Evolutionary conservation across 331 rosid genomes (phyloP), one percentile per base, ranked within the genome.

Genomic region (Acacia pycnantha): DNA sequence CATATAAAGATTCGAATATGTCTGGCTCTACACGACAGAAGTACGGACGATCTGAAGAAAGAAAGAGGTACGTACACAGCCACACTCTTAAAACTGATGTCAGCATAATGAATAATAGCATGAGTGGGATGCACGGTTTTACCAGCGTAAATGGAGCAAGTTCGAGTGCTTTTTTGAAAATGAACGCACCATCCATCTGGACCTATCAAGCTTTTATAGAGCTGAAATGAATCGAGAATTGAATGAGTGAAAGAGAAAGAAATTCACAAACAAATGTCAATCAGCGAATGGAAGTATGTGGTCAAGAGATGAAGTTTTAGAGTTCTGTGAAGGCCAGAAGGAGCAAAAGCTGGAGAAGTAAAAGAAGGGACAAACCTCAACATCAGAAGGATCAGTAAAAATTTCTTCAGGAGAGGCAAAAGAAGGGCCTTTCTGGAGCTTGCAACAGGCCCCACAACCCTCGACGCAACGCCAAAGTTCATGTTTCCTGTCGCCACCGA

Each of bases 361-460:
- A 58, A 41, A 40, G 31, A 54, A 11, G 37, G 24, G 70, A 2
- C 27, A 43, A n/a, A 95, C 98, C 95, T 90, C 84, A 78, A 90
- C 64, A 51, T 95, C 91, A 9, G 88, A 84, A 77, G 94, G 82
- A 77, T 92, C 87, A 0, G 67, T 75, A 86, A 95, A 90, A 75
- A 90, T 88, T 86, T 95, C 98, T 87, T 90, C 94, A 0, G 96
- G 97, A 10, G 97, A 83, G 76, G 91, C 77, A 69, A 92, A 93
- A 84, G 94, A 92, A 8, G 96, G 92, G 26, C 94, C 98, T 58
- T 89, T 93, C 48, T 87, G 84, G 29, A 95, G 94, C 83, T 90
- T 93, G 83, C 99, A 93, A 84, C 98, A 95, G 50, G 98, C 98
- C 0, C 99, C 99, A 59, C 99, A 95, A 14, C 92, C 89, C 82